These are phyloP conservation scores for Lycium ferocissimum DNA, from an alignment of 257 asterid species.

Conservation along the genomic window DNA sequence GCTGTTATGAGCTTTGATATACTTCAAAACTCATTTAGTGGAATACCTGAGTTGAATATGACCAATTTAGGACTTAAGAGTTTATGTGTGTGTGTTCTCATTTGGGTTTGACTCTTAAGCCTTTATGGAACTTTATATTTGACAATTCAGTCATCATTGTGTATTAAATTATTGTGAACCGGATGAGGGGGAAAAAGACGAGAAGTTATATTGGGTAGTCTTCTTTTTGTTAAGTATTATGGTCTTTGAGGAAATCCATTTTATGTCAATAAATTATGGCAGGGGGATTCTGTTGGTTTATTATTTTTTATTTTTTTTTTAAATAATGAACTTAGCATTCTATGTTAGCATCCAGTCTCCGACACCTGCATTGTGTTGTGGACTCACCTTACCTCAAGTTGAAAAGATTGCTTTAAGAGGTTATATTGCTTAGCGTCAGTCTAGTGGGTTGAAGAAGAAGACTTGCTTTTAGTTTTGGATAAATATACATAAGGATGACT, in stretches of 20 bases:
- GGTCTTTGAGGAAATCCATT: not conserved
- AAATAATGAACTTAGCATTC: not conserved
- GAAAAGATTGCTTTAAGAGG: constrained; percentile 2
- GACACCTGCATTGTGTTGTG: not conserved
- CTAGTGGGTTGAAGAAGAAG: not conserved
- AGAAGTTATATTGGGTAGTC: not conserved
- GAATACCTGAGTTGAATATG: not conserved
- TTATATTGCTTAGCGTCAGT: not conserved
- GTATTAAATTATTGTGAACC: not conserved
- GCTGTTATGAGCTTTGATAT: not conserved
- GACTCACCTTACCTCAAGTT: not conserved
- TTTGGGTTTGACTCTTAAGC: not conserved
- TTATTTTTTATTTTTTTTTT: not conserved
- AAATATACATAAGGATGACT: not conserved
- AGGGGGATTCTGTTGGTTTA: not conserved
- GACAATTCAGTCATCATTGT: not conserved
- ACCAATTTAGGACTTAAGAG: not conserved
- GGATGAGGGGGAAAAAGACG: not conserved
- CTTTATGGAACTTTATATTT: not conserved
- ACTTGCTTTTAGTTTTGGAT: not conserved
- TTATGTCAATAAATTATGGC: not conserved
- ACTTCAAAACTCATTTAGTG: not conserved
- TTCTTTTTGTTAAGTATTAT: not conserved
- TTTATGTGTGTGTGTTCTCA: not conserved
- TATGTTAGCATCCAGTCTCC: not conserved